Evolutionary conservation across 306 rosid species (phyloP), one percentile per base, ranked within the genome.

Genomic region (Glycyrrhiza uralensis): DNA sequence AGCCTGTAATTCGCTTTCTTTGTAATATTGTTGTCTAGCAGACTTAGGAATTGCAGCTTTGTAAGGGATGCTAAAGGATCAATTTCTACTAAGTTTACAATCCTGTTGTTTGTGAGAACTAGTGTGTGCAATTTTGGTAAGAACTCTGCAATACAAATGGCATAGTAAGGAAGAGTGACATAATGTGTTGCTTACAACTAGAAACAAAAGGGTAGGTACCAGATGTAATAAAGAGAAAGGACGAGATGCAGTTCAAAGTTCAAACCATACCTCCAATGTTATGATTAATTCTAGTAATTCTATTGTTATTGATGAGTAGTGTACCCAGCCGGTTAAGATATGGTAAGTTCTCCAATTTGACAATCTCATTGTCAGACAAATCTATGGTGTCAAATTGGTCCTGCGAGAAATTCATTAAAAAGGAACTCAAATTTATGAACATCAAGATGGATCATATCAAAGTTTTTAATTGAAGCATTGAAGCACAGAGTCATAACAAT

Each of bases 371-470:
- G 83, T 89, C 98, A 65, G 97, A 93, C 69, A 93, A 78, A 77
- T 93, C 98, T 44, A 93, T 77, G 36, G 97, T 84, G 80, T 93
- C 98, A 76, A 93, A 93, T 86, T 93, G 98, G 79, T 91, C 98
- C 98, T 93, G 96, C 12, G 1, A 71, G 59, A 69, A 26, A 73
- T 12, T 9, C 30, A 75, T 14, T 15, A 67, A 26, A 70, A 46
- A 69, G 7, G 54, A 59, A 59, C 45, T 32, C 28, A 3, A 17
- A 42, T 8, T 56, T 30, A 54, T 8, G 8, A 28, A 36, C 64
- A 70, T n/a, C 57, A 13, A 41, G 56, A 52, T 11, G 32, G 66
- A 10, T 42, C 36, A 19, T 1, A 7, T 14, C 8, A 22, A 3
- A 18, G 3, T 36, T 23, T 6, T 7, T 45, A 36, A 47, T 67